Conservation (phyloP, 2,329 filamentous ascomycete genomes). For the Emergomyces orientalis region DNA sequence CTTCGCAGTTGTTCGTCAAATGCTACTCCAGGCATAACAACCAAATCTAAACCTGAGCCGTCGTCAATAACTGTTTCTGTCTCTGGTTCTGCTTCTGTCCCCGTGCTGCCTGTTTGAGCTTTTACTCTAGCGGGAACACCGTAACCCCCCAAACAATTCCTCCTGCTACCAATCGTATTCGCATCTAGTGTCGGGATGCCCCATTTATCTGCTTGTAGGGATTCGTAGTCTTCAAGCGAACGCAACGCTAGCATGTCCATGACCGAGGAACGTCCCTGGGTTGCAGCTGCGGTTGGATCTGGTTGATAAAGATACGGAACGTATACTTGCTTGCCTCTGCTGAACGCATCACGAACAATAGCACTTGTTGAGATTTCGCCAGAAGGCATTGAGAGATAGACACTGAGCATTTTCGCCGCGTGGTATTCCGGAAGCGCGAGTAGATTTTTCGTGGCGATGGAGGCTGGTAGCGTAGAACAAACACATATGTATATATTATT, state of each 20-base stretch:
- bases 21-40: constrained; percentile 85
- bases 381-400: constrained; percentile 88
- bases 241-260: constrained; percentile 92
- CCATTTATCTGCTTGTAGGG: constrained; percentile 72
- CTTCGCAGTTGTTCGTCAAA: constrained; percentile 70
- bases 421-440: constrained; percentile 63
- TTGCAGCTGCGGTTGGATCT: constrained; percentile 20
- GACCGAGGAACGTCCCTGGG: constrained; percentile 50
- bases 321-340: constrained; percentile 72
- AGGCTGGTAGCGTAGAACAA: constrained; percentile 44
- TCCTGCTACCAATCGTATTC: constrained; percentile 54
- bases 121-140: constrained; percentile 31
- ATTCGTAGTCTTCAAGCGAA: constrained; percentile 66
- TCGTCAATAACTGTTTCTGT: constrained; percentile 14
- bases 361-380: constrained; percentile 76
- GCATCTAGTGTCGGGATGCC: constrained; percentile 79
- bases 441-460: constrained; percentile 54
- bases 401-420: constrained; percentile 63
- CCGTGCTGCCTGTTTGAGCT: neutral
- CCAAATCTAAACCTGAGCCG: constrained; percentile 59
- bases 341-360: constrained; percentile 73
- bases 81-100: constrained; percentile 3
- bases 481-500: constrained; percentile 1
- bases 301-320: constrained; percentile 76
- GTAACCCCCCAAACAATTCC: constrained; percentile 62